Conservation (phyloP, 1,284 basidiomycete genomes). For the Ustilago xerochloae region DNA sequence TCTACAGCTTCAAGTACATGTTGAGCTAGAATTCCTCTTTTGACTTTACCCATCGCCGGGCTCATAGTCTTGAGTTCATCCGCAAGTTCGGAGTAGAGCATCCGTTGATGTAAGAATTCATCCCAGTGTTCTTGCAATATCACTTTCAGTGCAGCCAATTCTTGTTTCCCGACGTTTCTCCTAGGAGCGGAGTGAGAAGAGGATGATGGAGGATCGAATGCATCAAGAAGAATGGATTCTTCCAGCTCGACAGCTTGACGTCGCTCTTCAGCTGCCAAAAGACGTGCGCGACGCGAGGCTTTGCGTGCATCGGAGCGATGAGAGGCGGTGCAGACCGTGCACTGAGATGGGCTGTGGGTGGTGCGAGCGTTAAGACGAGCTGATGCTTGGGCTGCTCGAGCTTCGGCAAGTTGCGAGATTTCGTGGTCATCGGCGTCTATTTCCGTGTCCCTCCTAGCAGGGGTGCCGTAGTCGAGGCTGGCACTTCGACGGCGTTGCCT, state of each 20-base stretch:
- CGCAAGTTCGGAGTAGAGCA: slow-evolving; percentile 63
- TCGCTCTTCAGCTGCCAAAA: slow-evolving; percentile 22
- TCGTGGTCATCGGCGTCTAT: slow-evolving; percentile 31
- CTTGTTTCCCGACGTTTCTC: background rate
- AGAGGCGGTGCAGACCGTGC: slow-evolving; percentile 39
- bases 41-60: slow-evolving; percentile 52
- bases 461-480: background rate
- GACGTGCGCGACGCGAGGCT: slow-evolving; percentile 22
- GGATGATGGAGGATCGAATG: slow-evolving; percentile 6
- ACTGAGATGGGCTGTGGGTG: slow-evolving; percentile 28
- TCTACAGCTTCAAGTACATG: slow-evolving; percentile 65
- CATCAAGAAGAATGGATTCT: slow-evolving; percentile 30
- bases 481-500: slow-evolving; percentile 11
- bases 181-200: background rate
- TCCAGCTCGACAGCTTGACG: slow-evolving; percentile 30
- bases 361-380: slow-evolving; percentile 7
- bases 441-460: too few relatives aligned
- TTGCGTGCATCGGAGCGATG: slow-evolving; percentile 20
- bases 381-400: slow-evolving; percentile 22
- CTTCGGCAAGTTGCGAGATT: slow-evolving; percentile 42
- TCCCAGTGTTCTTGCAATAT: slow-evolving; percentile 60
- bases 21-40: slow-evolving; percentile 56
- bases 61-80: slow-evolving; percentile 63
- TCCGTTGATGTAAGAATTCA: slow-evolving; percentile 62
- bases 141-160: slow-evolving; percentile 9